These are phyloP conservation scores for Ophiognomonia clavigignenti-juglandacearum DNA, from an alignment of 2,329 filamentous ascomycete genomes.

Conservation along the genomic window DNA sequence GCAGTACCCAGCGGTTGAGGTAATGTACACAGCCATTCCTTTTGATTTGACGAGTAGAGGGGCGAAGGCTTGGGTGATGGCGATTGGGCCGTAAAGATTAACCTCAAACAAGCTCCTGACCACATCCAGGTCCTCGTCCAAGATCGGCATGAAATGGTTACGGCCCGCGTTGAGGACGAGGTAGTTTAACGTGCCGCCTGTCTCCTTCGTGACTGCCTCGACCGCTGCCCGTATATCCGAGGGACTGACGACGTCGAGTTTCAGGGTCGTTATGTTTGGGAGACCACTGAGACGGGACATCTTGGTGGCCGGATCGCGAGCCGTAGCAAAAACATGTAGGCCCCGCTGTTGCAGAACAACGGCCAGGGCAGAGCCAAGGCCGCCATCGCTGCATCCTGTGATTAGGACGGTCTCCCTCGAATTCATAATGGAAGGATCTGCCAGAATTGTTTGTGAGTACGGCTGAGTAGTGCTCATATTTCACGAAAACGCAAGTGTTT, in stretches of 20 bases:
- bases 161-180: conserved; percentile 24
- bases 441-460: no score
- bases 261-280: conserved; percentile 20
- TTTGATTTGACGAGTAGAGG: conserved; percentile 24
- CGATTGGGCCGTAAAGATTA: conserved; percentile 26
- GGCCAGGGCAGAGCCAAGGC: conserved; percentile 24
- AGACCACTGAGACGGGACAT: conserved; percentile 18
- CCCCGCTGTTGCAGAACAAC: conserved; percentile 20
- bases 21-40: conserved; percentile 24
- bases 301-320: conserved; percentile 24
- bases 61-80: conserved; percentile 23
- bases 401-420: conserved; percentile 23
- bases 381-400: conserved; percentile 26
- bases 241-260: conserved; percentile 21
- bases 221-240: conserved; percentile 20
- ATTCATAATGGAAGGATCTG: conserved; percentile 10
- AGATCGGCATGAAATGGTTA: conserved; percentile 24
- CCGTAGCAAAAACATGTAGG: conserved; percentile 23
- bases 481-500: no score
- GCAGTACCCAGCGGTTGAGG: conserved; percentile 21
- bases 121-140: conserved; percentile 20
- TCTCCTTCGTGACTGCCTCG: conserved; percentile 18
- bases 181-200: conserved; percentile 20
- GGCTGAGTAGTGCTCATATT: no score
- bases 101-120: conserved; percentile 24